Evolutionary conservation across 2,329 filamentous ascomycete genomes (phyloP).

Genomic region (Penicillium decumbens): DNA sequence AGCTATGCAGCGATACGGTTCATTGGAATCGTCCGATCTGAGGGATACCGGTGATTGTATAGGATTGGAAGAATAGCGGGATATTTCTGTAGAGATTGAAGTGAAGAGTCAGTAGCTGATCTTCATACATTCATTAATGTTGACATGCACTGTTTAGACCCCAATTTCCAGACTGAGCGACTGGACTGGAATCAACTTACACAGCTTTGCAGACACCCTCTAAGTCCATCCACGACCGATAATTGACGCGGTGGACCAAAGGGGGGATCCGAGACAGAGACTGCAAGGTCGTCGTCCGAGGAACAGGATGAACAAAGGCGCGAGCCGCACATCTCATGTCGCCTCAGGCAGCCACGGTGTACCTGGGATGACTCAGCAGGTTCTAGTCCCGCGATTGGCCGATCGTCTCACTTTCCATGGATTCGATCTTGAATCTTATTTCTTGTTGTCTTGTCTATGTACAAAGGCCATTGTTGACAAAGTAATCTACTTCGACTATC

Average conservation of each 20-base stretch:
- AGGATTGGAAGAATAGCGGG: not conserved
- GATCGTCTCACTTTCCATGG: not conserved
- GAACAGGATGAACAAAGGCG: slow-evolving; percentile 27
- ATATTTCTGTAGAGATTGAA: slow-evolving; percentile 9
- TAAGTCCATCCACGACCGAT: slow-evolving; percentile 14
- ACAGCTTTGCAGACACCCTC: slow-evolving; percentile 23
- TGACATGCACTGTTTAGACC: slow-evolving; percentile 7
- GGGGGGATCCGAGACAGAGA: slow-evolving; percentile 21
- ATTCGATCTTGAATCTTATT: slow-evolving; percentile 6
- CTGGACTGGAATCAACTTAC: slow-evolving; percentile 20
- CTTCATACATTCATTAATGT: not conserved
- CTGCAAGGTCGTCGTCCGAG: slow-evolving; percentile 33
- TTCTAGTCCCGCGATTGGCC: slow-evolving; percentile 8
- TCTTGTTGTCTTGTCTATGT: not conserved
- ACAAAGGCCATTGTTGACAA: slow-evolving; percentile 7
- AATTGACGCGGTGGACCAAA: slow-evolving; percentile 13
- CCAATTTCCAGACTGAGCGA: slow-evolving; percentile 1
- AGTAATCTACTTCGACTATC: not conserved
- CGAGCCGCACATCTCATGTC: slow-evolving; percentile 17
- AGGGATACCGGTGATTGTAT: not conserved
- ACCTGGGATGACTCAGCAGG: slow-evolving; percentile 23
- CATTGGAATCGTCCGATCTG: slow-evolving; percentile 1
- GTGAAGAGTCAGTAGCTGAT: slow-evolving; percentile 5
- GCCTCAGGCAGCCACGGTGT: slow-evolving; percentile 29
- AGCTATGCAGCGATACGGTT: not conserved